Conservation (phyloP, 305 asterid genomes). For the Fraxinus albicans region DNA sequence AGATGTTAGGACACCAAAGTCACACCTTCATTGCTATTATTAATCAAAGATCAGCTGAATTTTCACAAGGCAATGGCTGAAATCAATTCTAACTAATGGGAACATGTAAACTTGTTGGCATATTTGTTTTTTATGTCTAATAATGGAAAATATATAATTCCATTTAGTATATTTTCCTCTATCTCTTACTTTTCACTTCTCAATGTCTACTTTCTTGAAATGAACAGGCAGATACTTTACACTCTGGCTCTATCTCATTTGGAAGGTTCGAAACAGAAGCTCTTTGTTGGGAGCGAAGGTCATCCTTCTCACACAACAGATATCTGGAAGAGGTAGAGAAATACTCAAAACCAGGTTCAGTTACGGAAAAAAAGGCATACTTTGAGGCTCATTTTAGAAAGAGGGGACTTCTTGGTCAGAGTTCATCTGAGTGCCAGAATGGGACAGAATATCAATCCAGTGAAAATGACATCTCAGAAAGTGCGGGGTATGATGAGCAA, state of each 20-base stretch:
- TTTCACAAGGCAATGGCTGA: neutral
- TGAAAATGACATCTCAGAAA: slow-evolving; percentile 39
- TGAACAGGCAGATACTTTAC: slow-evolving; percentile 61
- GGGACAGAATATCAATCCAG: slow-evolving; percentile 34
- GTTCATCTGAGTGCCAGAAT: slow-evolving; percentile 39
- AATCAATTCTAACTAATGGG: neutral
- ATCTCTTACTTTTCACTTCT: slow-evolving; percentile 1
- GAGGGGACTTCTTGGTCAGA: slow-evolving; percentile 45
- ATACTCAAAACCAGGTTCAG: slow-evolving; percentile 85
- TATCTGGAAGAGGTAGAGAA: slow-evolving; percentile 87
- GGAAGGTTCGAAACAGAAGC: slow-evolving; percentile 76
- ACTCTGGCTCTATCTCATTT: slow-evolving; percentile 80
- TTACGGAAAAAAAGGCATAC: slow-evolving; percentile 76
- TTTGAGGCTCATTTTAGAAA: slow-evolving; percentile 78
- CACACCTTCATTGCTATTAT: neutral
- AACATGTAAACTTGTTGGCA: neutral
- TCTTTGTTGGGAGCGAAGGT: slow-evolving; percentile 88
- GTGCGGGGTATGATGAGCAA: slow-evolving; percentile 32
- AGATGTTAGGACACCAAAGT: neutral
- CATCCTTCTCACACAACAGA: slow-evolving; percentile 77
- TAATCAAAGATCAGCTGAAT: neutral
- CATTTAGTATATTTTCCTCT: neutral
- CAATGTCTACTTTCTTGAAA: slow-evolving; percentile 16
- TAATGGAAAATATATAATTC: neutral
- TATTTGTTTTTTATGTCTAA: neutral